Conservation (phyloP, 1,139 yeast genomes). For the Lodderomyces pseudojiufengensis region DNA sequence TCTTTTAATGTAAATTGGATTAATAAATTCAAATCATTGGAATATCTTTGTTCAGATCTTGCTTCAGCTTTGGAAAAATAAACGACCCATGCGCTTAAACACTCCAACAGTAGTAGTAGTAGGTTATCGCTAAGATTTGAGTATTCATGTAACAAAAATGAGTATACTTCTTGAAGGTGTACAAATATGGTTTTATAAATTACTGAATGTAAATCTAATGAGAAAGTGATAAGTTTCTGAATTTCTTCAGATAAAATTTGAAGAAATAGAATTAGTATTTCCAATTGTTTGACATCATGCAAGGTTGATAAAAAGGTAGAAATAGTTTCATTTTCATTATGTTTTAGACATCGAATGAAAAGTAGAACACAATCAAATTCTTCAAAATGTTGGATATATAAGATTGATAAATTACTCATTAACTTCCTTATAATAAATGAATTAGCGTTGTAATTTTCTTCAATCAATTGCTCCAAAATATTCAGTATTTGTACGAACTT, state of each 20-base stretch:
- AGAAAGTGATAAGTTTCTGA: slow-evolving; percentile 27
- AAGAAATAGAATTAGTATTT: slow-evolving; percentile 27
- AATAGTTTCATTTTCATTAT: background rate
- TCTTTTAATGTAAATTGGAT: slow-evolving; percentile 20
- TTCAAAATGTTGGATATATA: slow-evolving; percentile 38
- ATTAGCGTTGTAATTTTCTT: slow-evolving; percentile 13
- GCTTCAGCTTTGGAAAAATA: slow-evolving; percentile 34
- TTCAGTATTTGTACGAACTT: slow-evolving; percentile 10
- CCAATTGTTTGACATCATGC: slow-evolving; percentile 7
- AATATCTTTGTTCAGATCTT: slow-evolving; percentile 33
- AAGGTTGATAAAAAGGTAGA: background rate
- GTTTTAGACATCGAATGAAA: background rate
- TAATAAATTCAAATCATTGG: slow-evolving; percentile 17
- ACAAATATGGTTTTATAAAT: slow-evolving; percentile 12
- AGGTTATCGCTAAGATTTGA: slow-evolving; percentile 3
- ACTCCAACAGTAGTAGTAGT: slow-evolving; percentile 23
- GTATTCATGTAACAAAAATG: slow-evolving; percentile 6
- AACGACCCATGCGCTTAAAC: slow-evolving; percentile 33
- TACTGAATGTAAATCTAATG: slow-evolving; percentile 11
- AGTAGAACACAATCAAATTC: slow-evolving; percentile 11
- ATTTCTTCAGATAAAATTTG: slow-evolving; percentile 59
- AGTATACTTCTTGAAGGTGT: slow-evolving; percentile 8
- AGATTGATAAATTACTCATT: slow-evolving; percentile 50
- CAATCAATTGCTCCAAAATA: slow-evolving; percentile 1
- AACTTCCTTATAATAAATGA: slow-evolving; percentile 31